These are phyloP conservation scores for Penicillium sp. DNA, from an alignment of 2,329 filamentous ascomycete genomes.

Conservation along the genomic window DNA sequence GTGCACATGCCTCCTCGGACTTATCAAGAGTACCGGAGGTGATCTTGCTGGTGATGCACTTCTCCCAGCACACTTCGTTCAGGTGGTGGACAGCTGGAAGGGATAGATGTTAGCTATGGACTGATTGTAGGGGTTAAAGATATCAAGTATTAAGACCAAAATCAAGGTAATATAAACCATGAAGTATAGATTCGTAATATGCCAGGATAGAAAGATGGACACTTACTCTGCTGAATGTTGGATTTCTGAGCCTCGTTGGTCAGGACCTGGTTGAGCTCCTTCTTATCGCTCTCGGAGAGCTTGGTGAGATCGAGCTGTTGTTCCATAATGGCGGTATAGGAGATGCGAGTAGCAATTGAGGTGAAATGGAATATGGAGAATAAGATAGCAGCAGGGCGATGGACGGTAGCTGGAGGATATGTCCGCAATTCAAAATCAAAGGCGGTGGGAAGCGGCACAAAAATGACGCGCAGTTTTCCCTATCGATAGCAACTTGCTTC, in stretches of 20 bases:
- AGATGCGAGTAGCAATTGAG: background rate
- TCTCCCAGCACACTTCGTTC: slow-evolving; percentile 82
- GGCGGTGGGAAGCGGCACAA: slow-evolving; percentile 25
- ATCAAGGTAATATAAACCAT: background rate
- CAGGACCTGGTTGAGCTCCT: slow-evolving; percentile 78
- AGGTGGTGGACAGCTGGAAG: slow-evolving; percentile 55
- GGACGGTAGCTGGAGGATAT: background rate
- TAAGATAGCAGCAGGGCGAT: background rate
- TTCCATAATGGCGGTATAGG: slow-evolving; percentile 27
- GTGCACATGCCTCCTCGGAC: slow-evolving; percentile 70
- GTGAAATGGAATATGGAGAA: background rate
- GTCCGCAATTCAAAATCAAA: slow-evolving; percentile 17
- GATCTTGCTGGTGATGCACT: slow-evolving; percentile 72
- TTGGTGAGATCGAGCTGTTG: slow-evolving; percentile 56
- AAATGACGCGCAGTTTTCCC: slow-evolving; percentile 14
- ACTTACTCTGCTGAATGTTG: slow-evolving; percentile 44
- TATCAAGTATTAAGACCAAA: background rate
- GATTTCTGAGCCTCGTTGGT: slow-evolving; percentile 77
- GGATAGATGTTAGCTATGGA: slow-evolving; percentile 7
- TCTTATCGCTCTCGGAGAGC: slow-evolving; percentile 73
- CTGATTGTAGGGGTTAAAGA: background rate
- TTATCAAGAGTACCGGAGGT: slow-evolving; percentile 63
- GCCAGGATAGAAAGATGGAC: background rate
- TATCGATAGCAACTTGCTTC: slow-evolving; percentile 5
- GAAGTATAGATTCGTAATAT: background rate